Evolutionary conservation across 192 early-diverging fungal species (phyloP).

Genomic region (Fimicolochytrium jonesii): DNA sequence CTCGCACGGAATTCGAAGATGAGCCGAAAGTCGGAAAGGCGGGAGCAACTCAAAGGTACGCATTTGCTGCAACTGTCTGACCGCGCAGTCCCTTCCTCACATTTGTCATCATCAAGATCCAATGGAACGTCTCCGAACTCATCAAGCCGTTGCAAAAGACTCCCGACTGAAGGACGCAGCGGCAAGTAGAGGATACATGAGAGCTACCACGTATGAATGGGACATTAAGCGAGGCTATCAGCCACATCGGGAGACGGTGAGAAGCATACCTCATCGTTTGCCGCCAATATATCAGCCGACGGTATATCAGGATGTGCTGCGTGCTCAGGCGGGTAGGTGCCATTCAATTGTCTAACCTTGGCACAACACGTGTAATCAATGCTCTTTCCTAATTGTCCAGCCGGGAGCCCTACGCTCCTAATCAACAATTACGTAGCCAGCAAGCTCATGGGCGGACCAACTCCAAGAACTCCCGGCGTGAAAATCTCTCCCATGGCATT

Average conservation of each 20-base stretch:
- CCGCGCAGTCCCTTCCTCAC: background rate
- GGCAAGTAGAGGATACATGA: background rate
- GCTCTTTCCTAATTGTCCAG: background rate
- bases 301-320: no score
- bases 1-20: conserved; percentile 7
- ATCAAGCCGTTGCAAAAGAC: no score
- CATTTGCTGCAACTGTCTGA: background rate
- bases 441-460: background rate
- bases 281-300: no score
- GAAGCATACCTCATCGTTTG: background rate
- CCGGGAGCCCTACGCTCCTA: conserved; percentile 1
- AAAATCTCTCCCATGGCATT: background rate
- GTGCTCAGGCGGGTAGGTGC: no score
- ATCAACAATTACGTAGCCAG: conserved; percentile 17
- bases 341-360: no score
- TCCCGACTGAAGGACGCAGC: no score
- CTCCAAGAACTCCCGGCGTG: background rate
- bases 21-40: background rate
- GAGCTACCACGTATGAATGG: conserved; percentile 7
- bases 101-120: background rate
- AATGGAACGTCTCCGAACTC: conserved; percentile 5
- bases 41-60: conserved; percentile 18
- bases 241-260: background rate
- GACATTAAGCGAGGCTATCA: conserved; percentile 4
- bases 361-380: conserved; percentile 1